Percentiles rank a stretch among this genome's conserved stretches.
phyloP scores from a whole-genome alignment of 768 basidiomycete species.

The Agrocybe pediades region DNA sequence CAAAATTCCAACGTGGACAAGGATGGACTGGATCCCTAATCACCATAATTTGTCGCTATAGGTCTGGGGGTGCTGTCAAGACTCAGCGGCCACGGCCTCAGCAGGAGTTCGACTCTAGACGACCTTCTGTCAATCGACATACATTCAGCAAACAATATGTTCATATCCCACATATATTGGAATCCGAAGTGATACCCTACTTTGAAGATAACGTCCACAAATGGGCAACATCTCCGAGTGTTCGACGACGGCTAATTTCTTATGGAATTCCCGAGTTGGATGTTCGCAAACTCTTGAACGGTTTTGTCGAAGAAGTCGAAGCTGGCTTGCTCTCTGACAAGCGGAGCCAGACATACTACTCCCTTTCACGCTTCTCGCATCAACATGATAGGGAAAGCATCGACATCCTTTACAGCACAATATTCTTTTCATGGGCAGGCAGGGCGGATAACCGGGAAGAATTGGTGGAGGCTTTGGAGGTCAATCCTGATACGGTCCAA shows the following conservation, averaged over 20 bases:
- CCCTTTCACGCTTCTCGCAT: conserved; percentile 44
- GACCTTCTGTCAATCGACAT: neutral
- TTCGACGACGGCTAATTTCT: conserved; percentile 40
- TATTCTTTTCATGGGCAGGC: conserved; percentile 55
- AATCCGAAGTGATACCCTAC: conserved; percentile 21
- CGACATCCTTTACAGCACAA: conserved; percentile 52
- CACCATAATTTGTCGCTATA: conserved; percentile 1
- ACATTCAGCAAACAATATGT: neutral
- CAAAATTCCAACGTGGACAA: neutral
- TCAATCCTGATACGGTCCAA: conserved; percentile 35
- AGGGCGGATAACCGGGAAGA: conserved; percentile 12
- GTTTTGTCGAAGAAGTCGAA: conserved; percentile 41
- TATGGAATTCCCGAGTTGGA: conserved; percentile 52
- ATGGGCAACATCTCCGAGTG: conserved; percentile 37
- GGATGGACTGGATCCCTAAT: neutral
- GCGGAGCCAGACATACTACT: conserved; percentile 33
- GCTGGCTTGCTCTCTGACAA: conserved; percentile 31
- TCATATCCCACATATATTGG: conserved; percentile 5
- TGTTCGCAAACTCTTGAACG: conserved; percentile 39
- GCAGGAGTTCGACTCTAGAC: neutral
- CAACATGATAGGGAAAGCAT: conserved; percentile 26
- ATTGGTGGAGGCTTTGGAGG: conserved; percentile 7
- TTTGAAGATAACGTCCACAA: conserved; percentile 35
- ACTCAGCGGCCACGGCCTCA: neutral
- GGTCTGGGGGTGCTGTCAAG: neutral